These are phyloP conservation scores for Triticum monococcum DNA, from an alignment of 176 grass and related monocot genomes.

Conservation along the genomic window DNA sequence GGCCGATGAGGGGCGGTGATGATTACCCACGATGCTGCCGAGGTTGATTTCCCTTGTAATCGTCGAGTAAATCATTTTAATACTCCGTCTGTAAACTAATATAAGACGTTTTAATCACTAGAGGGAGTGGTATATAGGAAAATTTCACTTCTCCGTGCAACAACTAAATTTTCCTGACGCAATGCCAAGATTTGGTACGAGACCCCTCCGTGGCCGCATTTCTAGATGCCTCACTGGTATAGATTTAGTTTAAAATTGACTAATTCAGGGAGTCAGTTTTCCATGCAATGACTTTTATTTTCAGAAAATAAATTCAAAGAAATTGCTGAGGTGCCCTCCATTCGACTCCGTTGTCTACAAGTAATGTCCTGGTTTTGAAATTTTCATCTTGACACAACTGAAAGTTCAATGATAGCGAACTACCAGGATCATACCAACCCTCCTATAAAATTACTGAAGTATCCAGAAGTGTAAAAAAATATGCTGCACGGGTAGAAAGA, in stretches of 20 bases:
- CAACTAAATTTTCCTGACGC: neutral
- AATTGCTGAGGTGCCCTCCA: neutral
- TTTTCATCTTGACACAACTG: neutral
- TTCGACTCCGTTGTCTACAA: neutral
- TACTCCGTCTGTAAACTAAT: no score
- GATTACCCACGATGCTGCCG: neutral
- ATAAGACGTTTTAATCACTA: no score
- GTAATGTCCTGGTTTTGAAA: neutral
- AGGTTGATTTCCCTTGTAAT: conserved; percentile 27
- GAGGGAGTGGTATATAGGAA: no score
- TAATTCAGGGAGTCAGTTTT: neutral
- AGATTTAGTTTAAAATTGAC: neutral
- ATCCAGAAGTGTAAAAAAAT: neutral
- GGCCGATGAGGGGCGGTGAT: no score
- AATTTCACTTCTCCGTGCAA: neutral
- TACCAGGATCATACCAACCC: neutral
- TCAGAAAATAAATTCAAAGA: neutral
- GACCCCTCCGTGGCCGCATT: neutral
- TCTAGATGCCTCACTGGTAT: neutral
- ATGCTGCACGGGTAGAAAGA: neutral
- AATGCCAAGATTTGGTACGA: neutral
- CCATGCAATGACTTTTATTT: neutral
- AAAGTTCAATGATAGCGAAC: neutral
- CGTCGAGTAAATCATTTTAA: no score
- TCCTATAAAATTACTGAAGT: neutral